phyloP scores from a whole-genome alignment of 371 early-diverging fungal genomes.

The Mortierella polycephala region DNA sequence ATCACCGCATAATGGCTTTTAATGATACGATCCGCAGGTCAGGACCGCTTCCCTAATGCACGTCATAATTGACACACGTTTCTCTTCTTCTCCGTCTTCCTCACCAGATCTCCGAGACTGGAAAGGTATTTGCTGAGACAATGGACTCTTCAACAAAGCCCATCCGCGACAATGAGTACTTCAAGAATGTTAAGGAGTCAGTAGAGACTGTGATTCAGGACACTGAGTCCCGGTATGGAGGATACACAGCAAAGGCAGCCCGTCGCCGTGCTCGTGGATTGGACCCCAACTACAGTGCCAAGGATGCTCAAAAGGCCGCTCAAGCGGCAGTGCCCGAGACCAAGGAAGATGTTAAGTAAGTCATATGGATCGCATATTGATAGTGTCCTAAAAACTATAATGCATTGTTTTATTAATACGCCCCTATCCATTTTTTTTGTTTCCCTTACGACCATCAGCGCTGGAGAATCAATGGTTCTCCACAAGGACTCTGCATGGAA shows the following conservation, averaged over 20 bases:
- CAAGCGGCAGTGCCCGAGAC: conserved; percentile 34
- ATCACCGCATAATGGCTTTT: background rate
- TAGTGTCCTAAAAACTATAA: background rate
- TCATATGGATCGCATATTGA: background rate
- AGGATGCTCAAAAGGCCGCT: conserved; percentile 42
- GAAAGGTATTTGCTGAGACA: conserved; percentile 57
- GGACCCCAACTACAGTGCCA: conserved; percentile 58
- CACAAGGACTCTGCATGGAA: conserved; percentile 94
- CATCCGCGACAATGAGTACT: conserved; percentile 77
- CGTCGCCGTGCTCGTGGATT: conserved; percentile 70
- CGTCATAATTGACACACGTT: background rate
- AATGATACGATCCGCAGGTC: background rate
- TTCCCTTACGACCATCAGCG: conserved; percentile 57
- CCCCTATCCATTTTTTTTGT: background rate
- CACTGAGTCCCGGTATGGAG: conserved; percentile 80
- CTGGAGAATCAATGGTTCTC: conserved; percentile 87
- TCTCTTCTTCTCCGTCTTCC: background rate
- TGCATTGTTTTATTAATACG: background rate
- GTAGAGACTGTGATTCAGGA: conserved; percentile 81
- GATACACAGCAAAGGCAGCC: conserved; percentile 79
- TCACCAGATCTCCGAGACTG: conserved; percentile 45
- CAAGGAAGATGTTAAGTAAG: conserved; percentile 56
- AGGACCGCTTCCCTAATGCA: background rate
- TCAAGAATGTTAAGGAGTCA: conserved; percentile 76
- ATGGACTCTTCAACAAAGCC: conserved; percentile 80